Conservation (phyloP, 78 protist species). For the Thecamonas trahens region DNA sequence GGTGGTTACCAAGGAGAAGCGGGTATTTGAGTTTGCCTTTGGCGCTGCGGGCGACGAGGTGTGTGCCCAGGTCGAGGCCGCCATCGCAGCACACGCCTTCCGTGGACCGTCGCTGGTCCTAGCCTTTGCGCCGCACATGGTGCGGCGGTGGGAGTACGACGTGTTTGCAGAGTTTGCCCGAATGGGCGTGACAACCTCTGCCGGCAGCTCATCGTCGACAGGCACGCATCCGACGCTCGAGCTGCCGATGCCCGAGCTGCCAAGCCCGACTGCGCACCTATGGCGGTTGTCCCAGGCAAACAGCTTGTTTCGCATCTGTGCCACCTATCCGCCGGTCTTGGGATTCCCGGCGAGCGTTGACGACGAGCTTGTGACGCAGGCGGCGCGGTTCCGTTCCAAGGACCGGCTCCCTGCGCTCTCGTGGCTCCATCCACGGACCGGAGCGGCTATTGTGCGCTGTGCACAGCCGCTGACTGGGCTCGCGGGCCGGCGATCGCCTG, state of each 20-base stretch:
- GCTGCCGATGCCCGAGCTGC: not conserved
- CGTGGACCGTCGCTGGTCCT: not conserved
- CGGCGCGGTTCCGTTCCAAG: conserved; percentile 51
- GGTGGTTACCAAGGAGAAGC: not conserved
- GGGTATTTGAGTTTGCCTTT: not conserved
- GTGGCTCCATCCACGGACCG: conserved; percentile 45
- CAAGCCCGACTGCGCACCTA: not conserved
- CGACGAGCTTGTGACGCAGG: conserved; percentile 24
- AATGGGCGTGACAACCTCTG: not conserved
- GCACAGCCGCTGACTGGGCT: conserved; percentile 47
- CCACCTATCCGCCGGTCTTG: conserved; percentile 61
- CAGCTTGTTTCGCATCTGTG: conserved; percentile 43
- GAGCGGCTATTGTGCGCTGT: conserved; percentile 31
- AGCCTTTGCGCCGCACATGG: not conserved
- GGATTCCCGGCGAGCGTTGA: conserved; percentile 45
- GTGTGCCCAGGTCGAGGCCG: not conserved
- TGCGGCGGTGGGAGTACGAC: not conserved
- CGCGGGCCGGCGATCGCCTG: not conserved
- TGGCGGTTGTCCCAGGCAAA: conserved; percentile 55
- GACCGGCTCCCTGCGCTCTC: conserved; percentile 59
- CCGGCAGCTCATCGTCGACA: not conserved
- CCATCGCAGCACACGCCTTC: not conserved
- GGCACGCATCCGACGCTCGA: not conserved
- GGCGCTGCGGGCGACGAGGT: not conserved
- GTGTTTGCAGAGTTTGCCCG: not conserved